Conservation (phyloP, 1,139 yeast genomes). For the Wickerhamomyces sp. region DNA sequence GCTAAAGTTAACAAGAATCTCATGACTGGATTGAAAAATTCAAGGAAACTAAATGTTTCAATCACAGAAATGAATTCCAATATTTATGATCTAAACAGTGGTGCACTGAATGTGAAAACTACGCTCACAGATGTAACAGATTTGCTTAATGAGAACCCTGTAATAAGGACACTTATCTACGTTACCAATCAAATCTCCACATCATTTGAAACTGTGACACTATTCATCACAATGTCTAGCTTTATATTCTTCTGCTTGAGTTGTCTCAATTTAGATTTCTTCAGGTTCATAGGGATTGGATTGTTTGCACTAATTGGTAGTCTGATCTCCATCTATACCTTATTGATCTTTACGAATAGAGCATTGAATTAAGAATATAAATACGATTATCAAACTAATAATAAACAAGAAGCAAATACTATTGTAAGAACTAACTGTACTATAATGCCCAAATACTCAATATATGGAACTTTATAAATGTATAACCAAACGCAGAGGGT, state of each 20-base stretch:
- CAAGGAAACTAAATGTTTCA: background rate
- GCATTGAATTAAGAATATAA: background rate
- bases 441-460: background rate
- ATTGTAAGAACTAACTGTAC: background rate
- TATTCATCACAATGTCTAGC: background rate
- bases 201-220: background rate
- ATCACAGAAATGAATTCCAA: background rate
- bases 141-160: background rate
- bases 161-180: background rate
- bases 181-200: background rate
- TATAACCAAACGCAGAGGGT: background rate
- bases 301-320: background rate
- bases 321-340: background rate
- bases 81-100: background rate
- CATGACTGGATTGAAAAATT: background rate
- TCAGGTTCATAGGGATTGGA: conserved; percentile 1
- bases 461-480: background rate
- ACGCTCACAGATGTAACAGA: background rate
- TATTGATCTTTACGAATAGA: background rate
- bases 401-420: background rate
- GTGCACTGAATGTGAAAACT: background rate
- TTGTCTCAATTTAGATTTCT: background rate
- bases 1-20: background rate
- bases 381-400: background rate
- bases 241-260: conserved; percentile 1